Conservation (phyloP, 2,329 filamentous ascomycete species). For the Fonsecaea nubica region DNA sequence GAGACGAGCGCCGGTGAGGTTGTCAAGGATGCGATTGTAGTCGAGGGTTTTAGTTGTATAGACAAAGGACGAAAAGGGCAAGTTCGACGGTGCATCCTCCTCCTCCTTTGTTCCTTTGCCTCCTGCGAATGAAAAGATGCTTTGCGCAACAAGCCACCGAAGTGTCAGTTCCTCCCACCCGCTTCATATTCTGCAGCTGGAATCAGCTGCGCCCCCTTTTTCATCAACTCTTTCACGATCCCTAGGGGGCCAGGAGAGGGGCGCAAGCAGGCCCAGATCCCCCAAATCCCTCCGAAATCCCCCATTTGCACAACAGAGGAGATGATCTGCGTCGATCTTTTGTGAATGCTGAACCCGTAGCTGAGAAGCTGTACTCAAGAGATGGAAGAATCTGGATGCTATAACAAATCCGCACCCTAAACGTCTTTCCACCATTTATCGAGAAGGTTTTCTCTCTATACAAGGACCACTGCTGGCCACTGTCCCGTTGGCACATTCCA, state of each 20-base stretch:
- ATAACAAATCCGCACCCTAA: neutral
- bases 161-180: too few species aligned
- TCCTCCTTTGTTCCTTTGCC: too few species aligned
- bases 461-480: neutral
- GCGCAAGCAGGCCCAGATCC: too few species aligned
- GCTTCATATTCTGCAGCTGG: too few species aligned
- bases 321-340: neutral
- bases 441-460: too few species aligned
- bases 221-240: too few species aligned
- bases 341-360: neutral
- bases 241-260: too few species aligned
- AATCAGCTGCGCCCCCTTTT: too few species aligned
- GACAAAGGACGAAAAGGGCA: neutral
- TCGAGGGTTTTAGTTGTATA: neutral
- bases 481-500: neutral
- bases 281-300: neutral
- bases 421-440: neutral
- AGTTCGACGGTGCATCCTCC: neutral
- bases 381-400: neutral
- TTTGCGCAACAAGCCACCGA: too few species aligned
- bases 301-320: neutral
- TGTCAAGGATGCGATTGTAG: neutral
- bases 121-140: too few species aligned
- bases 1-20: neutral
- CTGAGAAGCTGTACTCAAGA: neutral